Percentiles rank a stretch among this genome's conserved stretches.
phyloP scores from a whole-genome alignment of 129 eudicot genomes.

The Mikania micrantha region DNA sequence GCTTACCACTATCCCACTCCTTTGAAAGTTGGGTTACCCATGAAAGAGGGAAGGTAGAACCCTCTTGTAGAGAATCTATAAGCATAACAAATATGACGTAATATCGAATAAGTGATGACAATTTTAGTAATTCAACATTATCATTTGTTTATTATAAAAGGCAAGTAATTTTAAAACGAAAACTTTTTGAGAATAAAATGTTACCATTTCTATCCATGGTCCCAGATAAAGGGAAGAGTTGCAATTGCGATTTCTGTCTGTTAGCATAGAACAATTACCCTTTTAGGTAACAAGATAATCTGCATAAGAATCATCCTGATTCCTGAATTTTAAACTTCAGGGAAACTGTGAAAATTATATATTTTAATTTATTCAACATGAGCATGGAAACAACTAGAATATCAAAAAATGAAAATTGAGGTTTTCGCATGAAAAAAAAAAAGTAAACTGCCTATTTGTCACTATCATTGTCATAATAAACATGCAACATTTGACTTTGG shows the following conservation, averaged over 20 bases:
- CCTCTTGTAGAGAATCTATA: not conserved
- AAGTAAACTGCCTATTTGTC: not conserved
- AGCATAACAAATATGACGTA: not conserved
- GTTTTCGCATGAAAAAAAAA: not conserved
- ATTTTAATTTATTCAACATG: not conserved
- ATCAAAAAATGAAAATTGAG: not conserved
- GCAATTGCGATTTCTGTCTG: not conserved
- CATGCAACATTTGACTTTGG: constrained; percentile 4
- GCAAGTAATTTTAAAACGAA: not conserved
- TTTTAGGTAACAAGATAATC: constrained; percentile 2
- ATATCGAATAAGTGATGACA: not conserved
- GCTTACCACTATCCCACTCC: no score
- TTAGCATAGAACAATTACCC: constrained; percentile 3
- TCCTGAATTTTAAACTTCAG: not conserved
- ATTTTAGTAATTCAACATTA: not conserved
- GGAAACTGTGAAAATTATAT: not conserved
- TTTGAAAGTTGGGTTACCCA: no score
- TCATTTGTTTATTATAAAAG: not conserved
- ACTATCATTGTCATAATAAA: not conserved
- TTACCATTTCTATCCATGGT: not conserved
- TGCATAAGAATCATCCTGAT: not conserved
- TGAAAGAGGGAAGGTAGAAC: not conserved
- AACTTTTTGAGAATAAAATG: not conserved
- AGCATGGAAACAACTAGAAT: not conserved
- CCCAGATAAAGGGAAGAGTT: not conserved